Base-by-base conservation (phyloP, 2,329 filamentous ascomycete genomes). In the Dothideomycetes sp. region DNA sequence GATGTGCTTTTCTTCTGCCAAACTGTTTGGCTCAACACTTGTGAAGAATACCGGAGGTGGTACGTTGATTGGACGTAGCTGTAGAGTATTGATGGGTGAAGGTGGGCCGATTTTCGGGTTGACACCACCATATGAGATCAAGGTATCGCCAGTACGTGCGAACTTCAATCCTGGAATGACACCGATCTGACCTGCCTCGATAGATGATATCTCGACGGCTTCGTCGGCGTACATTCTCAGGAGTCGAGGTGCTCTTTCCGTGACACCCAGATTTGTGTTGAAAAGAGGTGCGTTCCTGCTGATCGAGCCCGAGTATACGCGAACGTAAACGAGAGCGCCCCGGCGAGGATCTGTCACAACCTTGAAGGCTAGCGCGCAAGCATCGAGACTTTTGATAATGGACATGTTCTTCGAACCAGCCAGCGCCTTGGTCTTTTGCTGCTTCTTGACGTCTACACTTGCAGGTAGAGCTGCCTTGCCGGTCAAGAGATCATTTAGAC, bases 21-120 rank as follows among this genome's bases (percentile, higher is more conserved):
- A 67, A 51, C 84, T 81, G 50, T 86, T 65, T 13, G 78, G 85
- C 49, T 96, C 89, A 19, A 96, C 80, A 45, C 88, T 85, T n/a
- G 93, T 81, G 60, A 96, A 98, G 55, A 95, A 94, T 0, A 98
- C 91, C 0, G 91, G 87, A 0, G 91, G 87, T 1, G 91, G 89
- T 1, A 95, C 84, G 45, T 84, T 76, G 19, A 94, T 91, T 0
- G 91, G 86, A 12, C 86, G 78, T 24, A 98, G 75, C 55, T 94
- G 87, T 12, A 96, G 66, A 12, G 73, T 79, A 35, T 80, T 78
- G 34, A 94, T 65, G 1, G 77, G 73, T 12, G 78, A 73, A 13
- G 82, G 77, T 1, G 85, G 79, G 0, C 75, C 73, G 5, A 73
- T 73, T 56, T 76, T 74, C 9, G 68, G 64, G 44, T 71, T 78